Evolutionary conservation across 805 yeast genomes (phyloP), one percentile per base, ranked within the genome.

Genomic region (Myxozyma udenii): DNA sequence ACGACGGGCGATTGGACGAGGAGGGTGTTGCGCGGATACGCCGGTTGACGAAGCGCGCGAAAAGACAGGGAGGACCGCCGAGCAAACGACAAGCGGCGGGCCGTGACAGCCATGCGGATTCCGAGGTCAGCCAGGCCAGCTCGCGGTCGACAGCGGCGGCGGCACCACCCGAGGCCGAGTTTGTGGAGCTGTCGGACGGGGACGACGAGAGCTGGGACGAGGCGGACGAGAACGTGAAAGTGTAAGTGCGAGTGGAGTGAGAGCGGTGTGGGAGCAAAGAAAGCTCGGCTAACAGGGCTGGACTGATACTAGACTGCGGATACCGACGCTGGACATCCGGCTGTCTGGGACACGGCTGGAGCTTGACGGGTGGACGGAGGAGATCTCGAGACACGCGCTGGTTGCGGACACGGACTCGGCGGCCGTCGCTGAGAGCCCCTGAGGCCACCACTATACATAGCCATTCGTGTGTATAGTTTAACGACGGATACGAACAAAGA

Each of bases 201-300:
- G 33, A 28, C 33, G 33, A 28, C 33, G 33, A 28, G 33, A 14
- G 33, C 33, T 9, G 14, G 12, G 33, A 28, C 9, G 33, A 28
- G 9, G 33, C 33, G 33, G 44, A 39, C 36, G 51, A 41, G 26
- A 25, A 41, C 24, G 35, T 28, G 19, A 46, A 39, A 30, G 37
- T 4, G 49, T 46, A 32, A 26, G 48, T 35, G 12, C 9, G 12
- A 37, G 5, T 14, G 2, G 6, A 14, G 18, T 16, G 9, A 28
- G 14, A 28, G 33, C 9, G 33, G 14, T 43, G 9, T 35, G 7
- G 7, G 37, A n/a, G 16, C 23, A 19, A 23, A 5, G 36, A n/a
- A n/a, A 12, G 23, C 23, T n/a, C 32, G 23, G 37, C 22, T 41
- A 25, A 41, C 26, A 19, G 28, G 33, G n/a, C n/a, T n/a, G n/a